Conservation (phyloP, 2,329 filamentous ascomycete species). For the Calycina marina region DNA sequence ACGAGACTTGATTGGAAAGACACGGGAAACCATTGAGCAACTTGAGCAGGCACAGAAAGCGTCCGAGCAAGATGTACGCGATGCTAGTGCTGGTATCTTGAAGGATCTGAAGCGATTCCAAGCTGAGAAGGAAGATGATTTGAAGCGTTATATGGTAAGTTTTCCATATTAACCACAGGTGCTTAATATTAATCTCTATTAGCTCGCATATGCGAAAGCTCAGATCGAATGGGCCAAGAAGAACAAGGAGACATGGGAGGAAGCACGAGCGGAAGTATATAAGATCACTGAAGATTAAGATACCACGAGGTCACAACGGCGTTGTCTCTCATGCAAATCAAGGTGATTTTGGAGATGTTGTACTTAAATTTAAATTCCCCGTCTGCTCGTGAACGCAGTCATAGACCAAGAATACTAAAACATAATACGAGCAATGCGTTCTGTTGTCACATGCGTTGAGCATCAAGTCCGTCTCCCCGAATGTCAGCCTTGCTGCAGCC, state of each 20-base stretch:
- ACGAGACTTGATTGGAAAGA: conserved; percentile 90
- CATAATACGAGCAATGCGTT: no score
- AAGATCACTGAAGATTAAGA: conserved; percentile 41
- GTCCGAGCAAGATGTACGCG: conserved; percentile 81
- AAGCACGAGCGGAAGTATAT: conserved; percentile 53
- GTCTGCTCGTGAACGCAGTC: no score
- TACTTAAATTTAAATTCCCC: no score
- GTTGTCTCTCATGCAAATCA: no score
- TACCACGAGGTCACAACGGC: no score
- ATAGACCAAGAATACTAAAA: no score
- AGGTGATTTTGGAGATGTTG: no score
- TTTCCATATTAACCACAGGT: conserved; percentile 2
- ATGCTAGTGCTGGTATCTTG: conserved; percentile 78
- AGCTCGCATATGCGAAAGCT: conserved; percentile 59
- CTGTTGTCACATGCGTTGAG: no score
- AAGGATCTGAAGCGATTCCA: conserved; percentile 90
- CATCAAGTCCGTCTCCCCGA: no score
- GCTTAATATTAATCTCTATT: conserved; percentile 7
- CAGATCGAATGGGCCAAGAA: conserved; percentile 64
- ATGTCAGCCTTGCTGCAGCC: no score
- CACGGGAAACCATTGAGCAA: conserved; percentile 70
- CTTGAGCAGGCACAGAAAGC: conserved; percentile 83
- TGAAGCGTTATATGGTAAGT: conserved; percentile 89
- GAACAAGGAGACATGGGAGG: conserved; percentile 59
- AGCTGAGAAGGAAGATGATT: conserved; percentile 84